A percentile compares a stretch with the other conserved stretches of the same genome.
Evolutionary conservation across 75 land plant genomes (phyloP).

Genomic region (Cunninghamia lanceolata): DNA sequence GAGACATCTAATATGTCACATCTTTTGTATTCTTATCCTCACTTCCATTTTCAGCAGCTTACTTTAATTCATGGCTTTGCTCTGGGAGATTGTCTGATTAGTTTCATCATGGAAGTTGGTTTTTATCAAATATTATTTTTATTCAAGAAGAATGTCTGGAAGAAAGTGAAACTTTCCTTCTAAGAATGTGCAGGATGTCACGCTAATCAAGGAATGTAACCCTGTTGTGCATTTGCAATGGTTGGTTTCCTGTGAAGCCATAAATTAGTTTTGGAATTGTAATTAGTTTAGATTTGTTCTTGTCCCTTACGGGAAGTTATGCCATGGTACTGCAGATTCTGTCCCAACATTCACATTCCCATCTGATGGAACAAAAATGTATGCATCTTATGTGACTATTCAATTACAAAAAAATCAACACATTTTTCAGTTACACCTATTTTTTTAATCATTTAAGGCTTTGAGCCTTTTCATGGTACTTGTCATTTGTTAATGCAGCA

Average conservation of each 20-base stretch:
- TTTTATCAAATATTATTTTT: not conserved
- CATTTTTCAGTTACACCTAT: not conserved
- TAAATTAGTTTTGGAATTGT: not conserved
- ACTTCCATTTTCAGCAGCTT: not conserved
- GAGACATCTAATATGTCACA: not conserved
- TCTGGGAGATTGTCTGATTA: not conserved
- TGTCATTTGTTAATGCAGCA: conserved; percentile 43
- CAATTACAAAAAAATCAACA: not conserved
- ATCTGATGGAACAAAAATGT: not conserved
- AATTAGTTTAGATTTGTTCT: not conserved
- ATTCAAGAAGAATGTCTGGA: not conserved
- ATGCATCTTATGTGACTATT: not conserved
- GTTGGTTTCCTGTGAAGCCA: not conserved
- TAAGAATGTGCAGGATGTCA: not conserved
- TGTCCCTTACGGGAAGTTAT: not conserved
- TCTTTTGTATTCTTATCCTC: not conserved
- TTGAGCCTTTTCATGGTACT: not conserved
- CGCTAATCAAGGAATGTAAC: not conserved
- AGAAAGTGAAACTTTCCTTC: not conserved
- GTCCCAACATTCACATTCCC: not conserved
- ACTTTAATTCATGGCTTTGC: not conserved
- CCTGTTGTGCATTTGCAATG: not conserved
- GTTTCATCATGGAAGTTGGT: not conserved
- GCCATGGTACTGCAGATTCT: not conserved
- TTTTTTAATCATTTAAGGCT: not conserved